Evolutionary conservation across 139 green algal species (phyloP), one percentile per base, ranked within the genome.

Genomic region (Coccomyxa sp.): DNA sequence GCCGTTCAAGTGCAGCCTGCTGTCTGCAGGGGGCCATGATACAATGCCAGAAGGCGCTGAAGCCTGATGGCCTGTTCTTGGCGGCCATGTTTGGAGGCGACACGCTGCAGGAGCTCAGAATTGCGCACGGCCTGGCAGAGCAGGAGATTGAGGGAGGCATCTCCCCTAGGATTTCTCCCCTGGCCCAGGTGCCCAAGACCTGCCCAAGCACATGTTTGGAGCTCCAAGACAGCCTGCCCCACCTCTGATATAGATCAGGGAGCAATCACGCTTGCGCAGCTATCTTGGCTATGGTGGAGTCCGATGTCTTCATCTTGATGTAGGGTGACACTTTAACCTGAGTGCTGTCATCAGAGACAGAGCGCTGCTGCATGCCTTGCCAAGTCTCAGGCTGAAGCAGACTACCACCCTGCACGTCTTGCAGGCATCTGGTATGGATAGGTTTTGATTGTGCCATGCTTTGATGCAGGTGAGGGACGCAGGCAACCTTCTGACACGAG

Each of bases 1-100:
- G n/a, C n/a, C n/a, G n/a, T n/a, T n/a, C 27, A 7, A 31, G 50
- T 64, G 50, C 27, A 18, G 27, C 50, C 18, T 3, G 18, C 2
- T 64, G 50, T 18, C 18, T 64, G 35, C 83, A 93, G 81, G 93
- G 89, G 0, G 85, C 88, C 27, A 88, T 97, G 88, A 74, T 78
- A 40, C 89, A 95, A 40, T 90, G 86, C 71, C 77, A 85, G 8
- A 55, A 55, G 6, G 87, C 85, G n/a, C 85, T 97, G 10, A 89
- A 88, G 55, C 91, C 92, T 6, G 92, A 97, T 73, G 92, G 92
- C 18, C 83, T 97, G 33, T 95, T 97, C 76, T 75, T 97, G 38
- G 88, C 78, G 0, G 86, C 87, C 35, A 92, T 97, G 83, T 82
- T 94, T 18, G 92, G 92, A 27, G 93, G 92, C 29, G 82, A 90